Percentiles rank a stretch among this genome's conserved stretches.
Conservation (phyloP, 2,329 filamentous ascomycete species). For the Macrophomina tecta region DNA sequence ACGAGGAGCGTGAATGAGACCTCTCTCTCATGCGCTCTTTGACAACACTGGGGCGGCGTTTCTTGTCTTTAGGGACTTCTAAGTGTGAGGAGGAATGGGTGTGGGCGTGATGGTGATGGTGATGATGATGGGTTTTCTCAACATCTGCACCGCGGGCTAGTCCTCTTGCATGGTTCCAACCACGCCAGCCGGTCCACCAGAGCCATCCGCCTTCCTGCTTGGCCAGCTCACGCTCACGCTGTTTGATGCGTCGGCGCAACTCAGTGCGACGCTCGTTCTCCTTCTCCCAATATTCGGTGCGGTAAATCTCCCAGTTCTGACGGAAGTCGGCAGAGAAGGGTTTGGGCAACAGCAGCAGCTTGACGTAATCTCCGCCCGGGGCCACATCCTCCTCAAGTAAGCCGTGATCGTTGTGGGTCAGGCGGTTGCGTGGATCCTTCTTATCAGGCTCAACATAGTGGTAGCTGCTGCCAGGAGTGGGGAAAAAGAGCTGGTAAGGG, state of each 20-base stretch:
- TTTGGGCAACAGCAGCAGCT: slow-evolving; percentile 88
- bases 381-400: slow-evolving; percentile 88
- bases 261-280: slow-evolving; percentile 88
- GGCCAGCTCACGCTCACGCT: slow-evolving; percentile 70
- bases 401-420: slow-evolving; percentile 52
- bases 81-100: slow-evolving; percentile 19
- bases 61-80: slow-evolving; percentile 33
- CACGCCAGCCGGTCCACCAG: slow-evolving; percentile 83
- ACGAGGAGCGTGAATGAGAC: slow-evolving; percentile 41
- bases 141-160: slow-evolving; percentile 38
- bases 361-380: slow-evolving; percentile 88
- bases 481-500: slow-evolving; percentile 75
- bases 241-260: slow-evolving; percentile 72
- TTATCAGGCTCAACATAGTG: slow-evolving; percentile 75
- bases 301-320: slow-evolving; percentile 95
- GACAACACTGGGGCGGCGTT: slow-evolving; percentile 39
- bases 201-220: slow-evolving; percentile 74
- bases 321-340: slow-evolving; percentile 93
- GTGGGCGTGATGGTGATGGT: slow-evolving; percentile 31
- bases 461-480: slow-evolving; percentile 71
- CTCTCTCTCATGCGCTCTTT: slow-evolving; percentile 37
- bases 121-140: slow-evolving; percentile 39
- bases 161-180: slow-evolving; percentile 49
- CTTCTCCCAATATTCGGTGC: slow-evolving; percentile 93
- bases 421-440: slow-evolving; percentile 34